phyloP scores from a whole-genome alignment of 257 asterid species.

The Solanum clarkiae region DNA sequence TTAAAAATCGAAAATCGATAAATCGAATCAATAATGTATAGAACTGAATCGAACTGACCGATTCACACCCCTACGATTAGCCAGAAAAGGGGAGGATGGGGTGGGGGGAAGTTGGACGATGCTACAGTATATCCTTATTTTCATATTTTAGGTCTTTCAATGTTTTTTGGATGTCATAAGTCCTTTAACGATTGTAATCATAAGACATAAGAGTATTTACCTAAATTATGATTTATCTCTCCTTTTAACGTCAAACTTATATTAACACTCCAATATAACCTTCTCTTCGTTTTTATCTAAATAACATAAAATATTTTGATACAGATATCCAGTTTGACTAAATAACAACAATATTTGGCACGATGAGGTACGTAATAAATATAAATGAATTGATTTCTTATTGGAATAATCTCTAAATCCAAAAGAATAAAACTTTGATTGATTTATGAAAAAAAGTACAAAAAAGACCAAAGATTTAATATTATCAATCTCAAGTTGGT shows the following conservation, averaged over 20 bases:
- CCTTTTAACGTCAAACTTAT: background rate
- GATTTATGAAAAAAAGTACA: background rate
- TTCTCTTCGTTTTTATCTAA: background rate
- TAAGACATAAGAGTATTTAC: background rate
- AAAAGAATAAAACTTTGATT: background rate
- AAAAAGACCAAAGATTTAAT: background rate
- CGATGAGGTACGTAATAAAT: background rate
- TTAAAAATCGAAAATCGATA: too few relatives aligned
- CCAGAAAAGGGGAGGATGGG: too few relatives aligned
- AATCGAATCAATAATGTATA: too few relatives aligned
- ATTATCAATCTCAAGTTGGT: background rate
- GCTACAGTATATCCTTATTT: too few relatives aligned
- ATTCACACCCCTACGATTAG: too few relatives aligned
- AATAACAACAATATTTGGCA: background rate
- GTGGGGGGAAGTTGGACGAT: background rate
- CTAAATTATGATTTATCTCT: background rate
- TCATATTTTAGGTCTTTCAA: background rate
- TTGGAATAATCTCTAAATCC: background rate
- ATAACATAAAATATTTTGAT: background rate
- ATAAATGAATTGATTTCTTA: background rate
- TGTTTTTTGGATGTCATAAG: background rate
- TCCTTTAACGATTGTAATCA: too few relatives aligned
- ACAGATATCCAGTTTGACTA: background rate
- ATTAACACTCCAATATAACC: background rate
- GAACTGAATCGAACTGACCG: too few relatives aligned